A percentile compares a stretch with the other conserved stretches of the same genome.
These are phyloP conservation scores for Clonostachys solani DNA, from an alignment of 2,329 filamentous ascomycete species.

Conservation along the genomic window DNA sequence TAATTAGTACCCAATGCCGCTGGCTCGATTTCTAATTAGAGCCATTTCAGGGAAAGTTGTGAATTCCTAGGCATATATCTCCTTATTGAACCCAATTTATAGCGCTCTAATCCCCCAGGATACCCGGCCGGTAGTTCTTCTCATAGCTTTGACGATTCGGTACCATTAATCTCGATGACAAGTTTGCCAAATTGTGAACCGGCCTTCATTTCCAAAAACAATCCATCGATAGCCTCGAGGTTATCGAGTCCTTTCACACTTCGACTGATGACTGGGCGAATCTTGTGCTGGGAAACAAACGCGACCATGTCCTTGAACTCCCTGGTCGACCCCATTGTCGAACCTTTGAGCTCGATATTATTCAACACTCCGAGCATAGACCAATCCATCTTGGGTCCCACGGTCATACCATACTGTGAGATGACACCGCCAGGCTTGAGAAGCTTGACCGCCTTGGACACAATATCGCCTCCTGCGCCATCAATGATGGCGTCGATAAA, in stretches of 20 bases:
- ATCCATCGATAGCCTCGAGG: constrained; percentile 69
- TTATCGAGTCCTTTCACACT: constrained; percentile 71
- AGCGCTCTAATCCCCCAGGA: constrained; percentile 1
- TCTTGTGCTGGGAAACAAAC: constrained; percentile 70
- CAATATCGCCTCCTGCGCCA: constrained; percentile 82
- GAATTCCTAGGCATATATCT: neutral
- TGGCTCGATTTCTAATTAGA: too few relatives aligned
- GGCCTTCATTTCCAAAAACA: constrained; percentile 86
- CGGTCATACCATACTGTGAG: constrained; percentile 86
- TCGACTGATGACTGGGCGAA: constrained; percentile 74
- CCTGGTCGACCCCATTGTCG: constrained; percentile 84
- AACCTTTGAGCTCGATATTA: constrained; percentile 82
- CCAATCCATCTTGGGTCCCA: constrained; percentile 81
- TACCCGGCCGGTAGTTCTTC: neutral
- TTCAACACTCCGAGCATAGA: constrained; percentile 77
- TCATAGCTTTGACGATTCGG: constrained; percentile 9
- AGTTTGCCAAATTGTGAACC: constrained; percentile 90
- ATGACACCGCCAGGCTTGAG: constrained; percentile 84
- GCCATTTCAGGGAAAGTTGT: neutral
- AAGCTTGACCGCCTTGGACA: constrained; percentile 62
- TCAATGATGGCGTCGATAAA: constrained; percentile 83
- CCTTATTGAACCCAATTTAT: neutral
- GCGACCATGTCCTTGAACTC: constrained; percentile 90
- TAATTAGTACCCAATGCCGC: neutral
- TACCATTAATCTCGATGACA: constrained; percentile 65